Evolutionary conservation across 345 rosid genomes (phyloP).

Genomic region (Passiflora organensis): DNA sequence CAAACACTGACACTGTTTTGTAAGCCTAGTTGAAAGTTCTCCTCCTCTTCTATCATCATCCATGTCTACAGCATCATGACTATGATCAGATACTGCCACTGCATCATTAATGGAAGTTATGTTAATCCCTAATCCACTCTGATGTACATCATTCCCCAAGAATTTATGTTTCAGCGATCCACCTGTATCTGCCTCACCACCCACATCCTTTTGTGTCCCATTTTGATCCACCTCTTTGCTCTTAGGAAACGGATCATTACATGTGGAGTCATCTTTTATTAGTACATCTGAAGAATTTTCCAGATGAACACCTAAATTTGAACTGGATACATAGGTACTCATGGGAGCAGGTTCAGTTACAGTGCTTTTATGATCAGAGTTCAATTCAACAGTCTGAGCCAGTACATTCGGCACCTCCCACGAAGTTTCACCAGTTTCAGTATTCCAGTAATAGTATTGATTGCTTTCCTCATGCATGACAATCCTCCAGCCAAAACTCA

Average conservation of each 20-base stretch:
- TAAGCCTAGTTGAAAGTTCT: conserved; percentile 46
- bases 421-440: conserved; percentile 92
- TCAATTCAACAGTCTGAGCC: conserved; percentile 32
- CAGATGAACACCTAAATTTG: conserved; percentile 23
- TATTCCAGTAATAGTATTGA: conserved; percentile 92
- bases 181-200: conserved; percentile 25
- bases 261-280: conserved; percentile 14
- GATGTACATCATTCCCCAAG: conserved; percentile 20
- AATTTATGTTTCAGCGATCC: conserved; percentile 26
- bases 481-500: conserved; percentile 66
- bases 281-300: conserved; percentile 30
- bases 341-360: conserved; percentile 28
- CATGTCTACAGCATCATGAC: conserved; percentile 18
- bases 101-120: conserved; percentile 22
- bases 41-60: conserved; percentile 27
- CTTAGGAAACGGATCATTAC: conserved; percentile 24
- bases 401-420: conserved; percentile 78
- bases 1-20: conserved; percentile 49
- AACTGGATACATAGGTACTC: conserved; percentile 24
- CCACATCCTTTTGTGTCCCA: conserved; percentile 20
- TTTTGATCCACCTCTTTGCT: conserved; percentile 19
- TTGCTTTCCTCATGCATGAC: conserved; percentile 85
- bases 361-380: conserved; percentile 21
- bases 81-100: conserved; percentile 16
- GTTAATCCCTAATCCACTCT: conserved; percentile 26